Conservation (phyloP, 805 yeast species). For the Starmerella vaccinii region DNA sequence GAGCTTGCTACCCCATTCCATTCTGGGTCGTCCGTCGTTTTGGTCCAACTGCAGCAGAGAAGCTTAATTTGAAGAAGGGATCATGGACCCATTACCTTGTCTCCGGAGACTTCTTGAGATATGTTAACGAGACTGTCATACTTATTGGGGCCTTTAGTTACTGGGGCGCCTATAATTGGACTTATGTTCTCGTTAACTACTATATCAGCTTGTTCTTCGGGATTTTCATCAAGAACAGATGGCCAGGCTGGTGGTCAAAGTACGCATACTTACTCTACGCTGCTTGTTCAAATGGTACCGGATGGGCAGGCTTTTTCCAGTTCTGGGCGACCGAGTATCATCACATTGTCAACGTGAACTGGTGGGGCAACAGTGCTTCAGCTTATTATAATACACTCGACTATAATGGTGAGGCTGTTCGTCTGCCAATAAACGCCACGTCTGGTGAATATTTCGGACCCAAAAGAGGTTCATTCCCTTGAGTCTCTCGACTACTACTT, state of each 20-base stretch:
- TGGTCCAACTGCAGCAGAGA: not conserved
- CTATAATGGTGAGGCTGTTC: slow-evolving; percentile 13
- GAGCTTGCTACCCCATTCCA: slow-evolving; percentile 31
- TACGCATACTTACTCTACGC: slow-evolving; percentile 41
- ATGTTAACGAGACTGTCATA: slow-evolving; percentile 18
- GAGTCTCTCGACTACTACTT: not conserved
- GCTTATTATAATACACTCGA: slow-evolving; percentile 10
- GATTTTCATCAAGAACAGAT: slow-evolving; percentile 36
- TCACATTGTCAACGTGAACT: slow-evolving; percentile 30
- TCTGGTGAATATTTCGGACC: slow-evolving; percentile 30
- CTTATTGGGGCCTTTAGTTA: slow-evolving; percentile 1
- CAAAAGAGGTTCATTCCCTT: slow-evolving; percentile 21
- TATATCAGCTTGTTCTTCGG: slow-evolving; percentile 36
- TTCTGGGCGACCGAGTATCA: slow-evolving; percentile 35
- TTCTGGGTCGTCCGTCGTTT: slow-evolving; percentile 17
- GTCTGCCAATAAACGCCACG: not conserved
- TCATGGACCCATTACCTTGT: slow-evolving; percentile 22
- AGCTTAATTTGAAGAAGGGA: not conserved
- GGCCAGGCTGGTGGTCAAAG: slow-evolving; percentile 44
- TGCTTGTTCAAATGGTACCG: slow-evolving; percentile 42
- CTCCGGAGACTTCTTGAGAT: slow-evolving; percentile 6
- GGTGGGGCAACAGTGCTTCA: slow-evolving; percentile 41
- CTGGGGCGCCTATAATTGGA: slow-evolving; percentile 40
- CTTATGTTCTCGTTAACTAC: slow-evolving; percentile 35
- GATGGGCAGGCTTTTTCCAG: slow-evolving; percentile 39